Evolutionary conservation across 2,329 filamentous ascomycete genomes (phyloP).

Genomic region (Teratosphaeria epicoccoides): DNA sequence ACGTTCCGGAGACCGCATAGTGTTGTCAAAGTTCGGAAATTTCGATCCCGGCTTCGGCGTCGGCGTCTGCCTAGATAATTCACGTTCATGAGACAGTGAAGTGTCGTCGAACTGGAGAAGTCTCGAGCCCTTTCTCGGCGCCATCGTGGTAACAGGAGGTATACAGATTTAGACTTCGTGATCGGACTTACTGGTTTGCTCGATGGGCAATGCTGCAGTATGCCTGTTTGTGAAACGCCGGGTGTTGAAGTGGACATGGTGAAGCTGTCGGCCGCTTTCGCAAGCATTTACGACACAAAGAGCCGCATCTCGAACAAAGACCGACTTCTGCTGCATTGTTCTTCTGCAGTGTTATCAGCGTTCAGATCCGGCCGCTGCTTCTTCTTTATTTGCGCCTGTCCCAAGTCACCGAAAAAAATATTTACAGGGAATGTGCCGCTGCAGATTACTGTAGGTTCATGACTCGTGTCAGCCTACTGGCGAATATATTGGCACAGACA

Average conservation of each 20-base stretch:
- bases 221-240: background rate
- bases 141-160: background rate
- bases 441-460: background rate
- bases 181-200: no score
- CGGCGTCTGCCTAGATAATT: no score
- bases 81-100: background rate
- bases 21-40: background rate
- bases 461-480: background rate
- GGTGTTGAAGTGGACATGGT: background rate
- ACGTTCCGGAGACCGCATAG: background rate
- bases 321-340: background rate
- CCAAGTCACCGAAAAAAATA: background rate
- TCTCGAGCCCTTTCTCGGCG: background rate
- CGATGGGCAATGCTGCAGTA: no score
- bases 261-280: background rate
- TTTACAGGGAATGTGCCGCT: background rate
- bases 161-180: no score
- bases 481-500: no score
- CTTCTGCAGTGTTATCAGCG: no score
- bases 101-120: background rate
- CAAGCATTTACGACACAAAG: background rate
- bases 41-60: background rate
- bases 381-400: background rate
- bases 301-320: background rate
- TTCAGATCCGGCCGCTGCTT: background rate